Conservation (phyloP, 768 basidiomycete genomes). For the Harrya chromipes region DNA sequence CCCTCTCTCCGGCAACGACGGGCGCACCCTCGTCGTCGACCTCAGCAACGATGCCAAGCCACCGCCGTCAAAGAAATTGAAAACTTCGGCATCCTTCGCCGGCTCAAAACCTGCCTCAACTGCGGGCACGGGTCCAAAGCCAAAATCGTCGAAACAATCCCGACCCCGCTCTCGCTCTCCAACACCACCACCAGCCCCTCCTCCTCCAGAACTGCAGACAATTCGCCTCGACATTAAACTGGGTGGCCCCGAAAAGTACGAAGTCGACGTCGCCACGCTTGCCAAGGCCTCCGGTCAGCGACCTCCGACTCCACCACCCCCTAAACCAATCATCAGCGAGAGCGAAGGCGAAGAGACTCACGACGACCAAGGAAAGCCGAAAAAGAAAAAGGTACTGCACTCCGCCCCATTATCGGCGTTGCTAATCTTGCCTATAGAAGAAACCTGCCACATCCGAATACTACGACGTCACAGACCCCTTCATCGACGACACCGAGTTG, state of each 20-base stretch:
- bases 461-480: constrained; percentile 90
- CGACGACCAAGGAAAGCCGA: constrained; percentile 32
- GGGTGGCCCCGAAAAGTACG: constrained; percentile 73
- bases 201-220: constrained; percentile 52
- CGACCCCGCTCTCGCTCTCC: constrained; percentile 54
- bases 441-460: constrained; percentile 64
- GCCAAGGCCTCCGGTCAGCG: constrained; percentile 68
- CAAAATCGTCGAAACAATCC: constrained; percentile 47
- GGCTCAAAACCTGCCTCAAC: constrained; percentile 28
- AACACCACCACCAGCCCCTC: constrained; percentile 49
- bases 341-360: constrained; percentile 49
- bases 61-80: constrained; percentile 30
- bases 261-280: constrained; percentile 58
- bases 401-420: constrained; percentile 5
- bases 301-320: constrained; percentile 50
- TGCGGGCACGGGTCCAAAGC: constrained; percentile 41
- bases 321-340: constrained; percentile 52
- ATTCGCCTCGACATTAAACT: constrained; percentile 66
- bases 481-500: constrained; percentile 97
- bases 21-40: constrained; percentile 14
- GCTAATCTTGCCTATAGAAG: constrained; percentile 31
- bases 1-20: constrained; percentile 11
- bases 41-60: constrained; percentile 22
- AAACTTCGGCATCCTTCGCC: constrained; percentile 22
- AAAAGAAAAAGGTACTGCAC: constrained; percentile 37